These are phyloP conservation scores for Trichosporon sp. DNA, from an alignment of 1,284 basidiomycete genomes.

Conservation along the genomic window DNA sequence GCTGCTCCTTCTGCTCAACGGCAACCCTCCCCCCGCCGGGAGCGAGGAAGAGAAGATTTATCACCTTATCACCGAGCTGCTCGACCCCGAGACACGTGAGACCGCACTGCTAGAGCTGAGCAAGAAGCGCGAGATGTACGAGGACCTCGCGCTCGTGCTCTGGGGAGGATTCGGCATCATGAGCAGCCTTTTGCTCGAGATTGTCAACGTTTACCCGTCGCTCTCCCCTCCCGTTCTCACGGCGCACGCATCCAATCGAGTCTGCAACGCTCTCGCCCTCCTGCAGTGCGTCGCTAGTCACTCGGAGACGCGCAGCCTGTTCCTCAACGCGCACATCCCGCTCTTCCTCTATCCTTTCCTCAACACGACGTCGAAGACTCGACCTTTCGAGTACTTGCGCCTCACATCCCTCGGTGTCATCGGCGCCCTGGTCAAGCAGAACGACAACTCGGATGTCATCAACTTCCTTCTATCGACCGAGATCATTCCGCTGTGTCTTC, in stretches of 20 bases:
- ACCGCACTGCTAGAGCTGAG: slow-evolving; percentile 87
- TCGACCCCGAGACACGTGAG: slow-evolving; percentile 63
- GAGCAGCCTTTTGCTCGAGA: slow-evolving; percentile 96
- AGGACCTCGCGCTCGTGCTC: slow-evolving; percentile 92
- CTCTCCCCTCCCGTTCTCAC: slow-evolving; percentile 93
- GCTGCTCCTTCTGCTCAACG: slow-evolving; percentile 43
- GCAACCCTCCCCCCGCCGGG: slow-evolving; percentile 39
- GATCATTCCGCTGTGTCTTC: slow-evolving; percentile 97
- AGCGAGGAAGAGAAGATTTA: slow-evolving; percentile 54
- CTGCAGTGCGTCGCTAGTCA: slow-evolving; percentile 97
- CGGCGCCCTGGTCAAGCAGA: slow-evolving; percentile 99
- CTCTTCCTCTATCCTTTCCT: slow-evolving; percentile 98
- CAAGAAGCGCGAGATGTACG: slow-evolving; percentile 99
- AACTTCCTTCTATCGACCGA: slow-evolving; percentile 98
- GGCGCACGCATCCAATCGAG: slow-evolving; percentile 97
- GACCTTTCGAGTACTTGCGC: slow-evolving; percentile 97
- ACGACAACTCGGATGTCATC: slow-evolving; percentile 98
- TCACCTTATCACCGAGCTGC: slow-evolving; percentile 52
- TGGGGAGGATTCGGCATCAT: slow-evolving; percentile 99
- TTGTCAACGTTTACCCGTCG: slow-evolving; percentile 95
- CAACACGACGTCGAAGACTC: slow-evolving; percentile 97
- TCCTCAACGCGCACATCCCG: slow-evolving; percentile 93
- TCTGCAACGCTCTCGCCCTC: slow-evolving; percentile 96
- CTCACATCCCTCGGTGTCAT: slow-evolving; percentile 97
- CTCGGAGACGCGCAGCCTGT: slow-evolving; percentile 84